Conservation (phyloP, 208 protist species). For the Porcisia hertigi region DNA sequence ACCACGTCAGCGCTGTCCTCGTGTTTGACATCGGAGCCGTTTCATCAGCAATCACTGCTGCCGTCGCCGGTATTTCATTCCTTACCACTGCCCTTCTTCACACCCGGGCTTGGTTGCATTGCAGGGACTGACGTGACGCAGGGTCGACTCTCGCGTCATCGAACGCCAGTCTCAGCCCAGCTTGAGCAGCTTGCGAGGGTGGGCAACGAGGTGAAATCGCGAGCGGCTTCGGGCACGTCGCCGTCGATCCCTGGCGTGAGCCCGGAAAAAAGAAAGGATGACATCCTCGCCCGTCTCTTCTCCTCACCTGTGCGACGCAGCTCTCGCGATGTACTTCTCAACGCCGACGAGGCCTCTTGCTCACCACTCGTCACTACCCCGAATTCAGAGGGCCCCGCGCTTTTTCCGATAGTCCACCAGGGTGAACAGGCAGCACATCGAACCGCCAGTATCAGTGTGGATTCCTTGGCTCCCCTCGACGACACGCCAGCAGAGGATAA, state of each 20-base stretch:
- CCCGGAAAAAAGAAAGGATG: background rate
- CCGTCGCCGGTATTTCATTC: background rate
- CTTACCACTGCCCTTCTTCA: background rate
- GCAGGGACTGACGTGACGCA: background rate
- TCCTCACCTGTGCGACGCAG: background rate
- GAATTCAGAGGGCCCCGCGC: too few relatives aligned
- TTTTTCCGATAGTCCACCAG: background rate
- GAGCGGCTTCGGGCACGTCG: background rate
- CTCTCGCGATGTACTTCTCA: background rate
- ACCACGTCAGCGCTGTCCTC: conserved; percentile 3
- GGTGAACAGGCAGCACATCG: background rate
- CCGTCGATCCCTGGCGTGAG: too few relatives aligned
- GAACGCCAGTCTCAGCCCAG: background rate
- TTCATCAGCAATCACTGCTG: conserved; percentile 1
- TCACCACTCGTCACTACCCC: background rate
- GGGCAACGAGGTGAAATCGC: background rate
- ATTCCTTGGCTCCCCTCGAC: background rate
- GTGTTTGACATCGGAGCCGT: conserved; percentile 2
- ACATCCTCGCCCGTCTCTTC: background rate
- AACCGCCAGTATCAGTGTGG: background rate
- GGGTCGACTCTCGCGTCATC: conserved; percentile 5
- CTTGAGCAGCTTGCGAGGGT: background rate
- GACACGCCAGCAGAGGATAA: background rate
- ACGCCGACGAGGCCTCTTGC: conserved; percentile 1
- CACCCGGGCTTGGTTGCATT: conserved; percentile 1